Conservation (phyloP, 192 early-diverging fungal species). For the Rhizophagus clarus region DNA sequence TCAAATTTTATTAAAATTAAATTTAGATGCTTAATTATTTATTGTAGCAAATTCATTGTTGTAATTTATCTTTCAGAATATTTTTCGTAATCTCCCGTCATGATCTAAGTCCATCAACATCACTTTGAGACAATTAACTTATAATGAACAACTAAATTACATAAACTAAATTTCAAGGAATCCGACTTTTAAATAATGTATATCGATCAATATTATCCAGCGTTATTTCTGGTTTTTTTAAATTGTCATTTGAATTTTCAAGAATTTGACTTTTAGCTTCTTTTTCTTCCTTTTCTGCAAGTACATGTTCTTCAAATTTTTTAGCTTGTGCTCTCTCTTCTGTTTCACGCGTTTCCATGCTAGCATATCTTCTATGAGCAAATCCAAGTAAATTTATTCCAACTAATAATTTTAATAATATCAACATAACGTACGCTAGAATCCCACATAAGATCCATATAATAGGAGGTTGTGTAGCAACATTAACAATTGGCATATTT, state of each 20-base stretch:
- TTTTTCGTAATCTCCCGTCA: no score
- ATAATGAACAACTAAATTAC: background rate
- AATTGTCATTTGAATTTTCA: constrained; percentile 41
- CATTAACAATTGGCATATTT: constrained; percentile 24
- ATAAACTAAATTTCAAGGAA: constrained; percentile 58
- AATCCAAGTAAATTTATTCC: constrained; percentile 75
- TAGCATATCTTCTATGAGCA: constrained; percentile 66
- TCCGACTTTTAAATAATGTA: constrained; percentile 87
- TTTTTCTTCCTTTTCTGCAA: constrained; percentile 45
- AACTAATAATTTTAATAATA: constrained; percentile 72
- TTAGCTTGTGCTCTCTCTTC: constrained; percentile 47
- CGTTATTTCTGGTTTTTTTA: constrained; percentile 57
- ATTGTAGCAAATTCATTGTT: no score
- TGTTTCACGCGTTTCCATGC: constrained; percentile 56
- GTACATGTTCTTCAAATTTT: constrained; percentile 39
- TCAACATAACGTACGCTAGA: constrained; percentile 31
- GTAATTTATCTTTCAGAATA: no score
- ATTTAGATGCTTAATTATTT: constrained; percentile 39
- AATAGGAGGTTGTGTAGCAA: constrained; percentile 33
- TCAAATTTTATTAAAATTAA: constrained; percentile 42
- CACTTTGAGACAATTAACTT: no score
- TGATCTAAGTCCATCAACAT: no score
- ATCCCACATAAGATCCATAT: constrained; percentile 30
- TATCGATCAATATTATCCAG: constrained; percentile 91
- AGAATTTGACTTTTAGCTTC: constrained; percentile 29